Evolutionary conservation across 106 monocot genomes (phyloP).

Genomic region (Apostasia shenzhenica): DNA sequence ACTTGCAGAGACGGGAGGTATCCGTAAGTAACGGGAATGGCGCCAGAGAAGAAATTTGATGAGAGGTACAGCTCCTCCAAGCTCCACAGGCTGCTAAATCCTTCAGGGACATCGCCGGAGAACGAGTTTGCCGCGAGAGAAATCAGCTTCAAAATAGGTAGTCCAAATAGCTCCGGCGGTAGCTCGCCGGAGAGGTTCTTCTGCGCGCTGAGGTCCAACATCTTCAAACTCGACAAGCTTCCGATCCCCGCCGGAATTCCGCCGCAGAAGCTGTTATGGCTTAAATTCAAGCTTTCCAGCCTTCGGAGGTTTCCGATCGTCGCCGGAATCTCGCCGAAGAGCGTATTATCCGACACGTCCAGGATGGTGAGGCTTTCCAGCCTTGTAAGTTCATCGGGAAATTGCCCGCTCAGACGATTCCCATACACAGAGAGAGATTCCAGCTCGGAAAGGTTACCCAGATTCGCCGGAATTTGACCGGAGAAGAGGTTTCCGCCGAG

Average conservation of each 20-base stretch:
- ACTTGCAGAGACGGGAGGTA: slow-evolving; percentile 3
- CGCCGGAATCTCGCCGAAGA: slow-evolving; percentile 52
- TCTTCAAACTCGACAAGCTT: background rate
- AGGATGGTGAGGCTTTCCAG: slow-evolving; percentile 51
- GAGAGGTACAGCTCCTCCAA: slow-evolving; percentile 6
- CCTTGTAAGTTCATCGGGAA: slow-evolving; percentile 43
- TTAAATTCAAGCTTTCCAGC: slow-evolving; percentile 6
- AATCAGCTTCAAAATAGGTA: background rate
- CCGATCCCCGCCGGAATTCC: background rate
- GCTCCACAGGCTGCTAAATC: slow-evolving; percentile 9
- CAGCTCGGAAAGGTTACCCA: slow-evolving; percentile 37
- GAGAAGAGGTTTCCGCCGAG: slow-evolving; percentile 64
- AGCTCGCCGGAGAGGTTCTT: slow-evolving; percentile 20
- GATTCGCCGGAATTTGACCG: slow-evolving; percentile 49
- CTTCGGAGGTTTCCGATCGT: slow-evolving; percentile 7
- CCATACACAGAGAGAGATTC: slow-evolving; percentile 67
- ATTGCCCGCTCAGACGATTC: slow-evolving; percentile 46
- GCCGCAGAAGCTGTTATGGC: background rate
- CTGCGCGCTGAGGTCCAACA: slow-evolving; percentile 4
- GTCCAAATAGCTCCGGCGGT: slow-evolving; percentile 1
- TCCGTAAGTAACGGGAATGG: slow-evolving; percentile 1
- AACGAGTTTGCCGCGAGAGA: background rate
- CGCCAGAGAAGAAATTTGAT: slow-evolving; percentile 1
- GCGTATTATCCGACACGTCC: slow-evolving; percentile 70
- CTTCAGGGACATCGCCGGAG: slow-evolving; percentile 1